phyloP scores from a whole-genome alignment of 2,329 filamentous ascomycete species.

The Ramularia endophylla region DNA sequence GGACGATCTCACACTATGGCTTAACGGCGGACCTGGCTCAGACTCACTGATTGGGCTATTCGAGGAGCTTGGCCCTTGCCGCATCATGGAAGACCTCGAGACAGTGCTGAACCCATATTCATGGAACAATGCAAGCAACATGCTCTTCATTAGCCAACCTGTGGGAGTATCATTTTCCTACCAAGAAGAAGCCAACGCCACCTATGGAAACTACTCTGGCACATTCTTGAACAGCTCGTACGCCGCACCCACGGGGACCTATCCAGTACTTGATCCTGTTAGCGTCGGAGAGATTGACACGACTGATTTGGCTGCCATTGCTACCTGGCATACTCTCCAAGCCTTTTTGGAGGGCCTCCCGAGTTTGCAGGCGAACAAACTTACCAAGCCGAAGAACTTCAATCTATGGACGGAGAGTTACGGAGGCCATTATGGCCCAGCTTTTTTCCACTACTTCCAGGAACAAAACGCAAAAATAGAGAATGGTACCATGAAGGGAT shows the following conservation, averaged over 20 bases:
- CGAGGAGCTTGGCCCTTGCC: conserved; percentile 40
- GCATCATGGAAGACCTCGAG: conserved; percentile 35
- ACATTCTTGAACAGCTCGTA: conserved; percentile 36
- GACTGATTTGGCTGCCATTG: conserved; percentile 51
- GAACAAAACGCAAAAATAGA: conserved; percentile 53
- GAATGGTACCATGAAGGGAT: conserved; percentile 25
- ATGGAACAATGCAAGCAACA: conserved; percentile 53
- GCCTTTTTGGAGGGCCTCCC: conserved; percentile 46
- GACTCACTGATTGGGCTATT: conserved; percentile 55
- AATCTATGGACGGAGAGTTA: conserved; percentile 33
- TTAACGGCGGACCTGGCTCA: conserved; percentile 54
- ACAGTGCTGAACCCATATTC: conserved; percentile 48
- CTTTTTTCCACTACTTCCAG: conserved; percentile 52
- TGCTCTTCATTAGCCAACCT: conserved; percentile 57
- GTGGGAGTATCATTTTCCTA: conserved; percentile 55
- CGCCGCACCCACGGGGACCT: conserved; percentile 14
- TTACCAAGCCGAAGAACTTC: conserved; percentile 36
- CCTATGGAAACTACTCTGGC: conserved; percentile 32
- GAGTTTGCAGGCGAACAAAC: conserved; percentile 26
- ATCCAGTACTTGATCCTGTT: background rate
- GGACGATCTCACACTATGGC: conserved; percentile 56
- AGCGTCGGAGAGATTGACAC: conserved; percentile 42
- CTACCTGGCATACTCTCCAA: conserved; percentile 51
- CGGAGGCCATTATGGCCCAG: conserved; percentile 58
- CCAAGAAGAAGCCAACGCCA: conserved; percentile 25